A percentile compares a stretch with the other conserved stretches of the same genome.
phyloP scores from a whole-genome alignment of 768 basidiomycete species.

The Dentipellis sp. region DNA sequence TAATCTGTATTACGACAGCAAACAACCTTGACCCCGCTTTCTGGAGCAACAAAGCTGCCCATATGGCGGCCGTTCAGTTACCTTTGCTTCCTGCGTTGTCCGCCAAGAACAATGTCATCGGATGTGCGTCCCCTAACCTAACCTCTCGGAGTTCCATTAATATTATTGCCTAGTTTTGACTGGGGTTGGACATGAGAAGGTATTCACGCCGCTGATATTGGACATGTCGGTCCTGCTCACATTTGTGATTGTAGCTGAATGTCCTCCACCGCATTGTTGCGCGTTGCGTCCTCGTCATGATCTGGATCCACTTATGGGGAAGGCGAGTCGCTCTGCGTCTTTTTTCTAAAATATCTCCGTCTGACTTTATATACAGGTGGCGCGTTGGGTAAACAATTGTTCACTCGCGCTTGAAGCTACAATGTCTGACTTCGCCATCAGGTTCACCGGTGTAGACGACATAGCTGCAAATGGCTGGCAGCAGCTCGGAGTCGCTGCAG shows the following conservation, averaged over 20 bases:
- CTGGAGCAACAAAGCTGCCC: constrained; percentile 11
- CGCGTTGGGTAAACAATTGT: not conserved
- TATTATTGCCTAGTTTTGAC: constrained; percentile 18
- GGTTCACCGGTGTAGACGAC: constrained; percentile 3
- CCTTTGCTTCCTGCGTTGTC: constrained; percentile 25
- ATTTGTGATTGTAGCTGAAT: constrained; percentile 7
- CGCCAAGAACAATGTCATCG: constrained; percentile 28
- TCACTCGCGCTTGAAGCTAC: not conserved
- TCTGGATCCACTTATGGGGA: constrained; percentile 13
- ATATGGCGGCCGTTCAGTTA: constrained; percentile 15
- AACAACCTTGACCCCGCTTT: constrained; percentile 5
- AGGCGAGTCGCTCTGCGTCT: not conserved
- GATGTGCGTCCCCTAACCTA: constrained; percentile 15
- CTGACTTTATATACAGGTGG: not conserved
- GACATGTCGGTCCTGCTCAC: too few relatives aligned
- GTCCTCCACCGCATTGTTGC: constrained; percentile 17
- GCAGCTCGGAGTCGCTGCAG: constrained; percentile 4
- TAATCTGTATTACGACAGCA: not conserved
- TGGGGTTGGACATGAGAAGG: constrained; percentile 27
- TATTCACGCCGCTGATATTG: not conserved
- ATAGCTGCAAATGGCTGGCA: constrained; percentile 3
- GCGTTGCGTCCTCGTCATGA: constrained; percentile 11
- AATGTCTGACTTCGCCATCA: not conserved
- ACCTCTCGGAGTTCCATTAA: not conserved
- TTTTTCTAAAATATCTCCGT: not conserved